Base-by-base conservation (phyloP, 306 rosid species). In the Gastrolobium villosum region DNA sequence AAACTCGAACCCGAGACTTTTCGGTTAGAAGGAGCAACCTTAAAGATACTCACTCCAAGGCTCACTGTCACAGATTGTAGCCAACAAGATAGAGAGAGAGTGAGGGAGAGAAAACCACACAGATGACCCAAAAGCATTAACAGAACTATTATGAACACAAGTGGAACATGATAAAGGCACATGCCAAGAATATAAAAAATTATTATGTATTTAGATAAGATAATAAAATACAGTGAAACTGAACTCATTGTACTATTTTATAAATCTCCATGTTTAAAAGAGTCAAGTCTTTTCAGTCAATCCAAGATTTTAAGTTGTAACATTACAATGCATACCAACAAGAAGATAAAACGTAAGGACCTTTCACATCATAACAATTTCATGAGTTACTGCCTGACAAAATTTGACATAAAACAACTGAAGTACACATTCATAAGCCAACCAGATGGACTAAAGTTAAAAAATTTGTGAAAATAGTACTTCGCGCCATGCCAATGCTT, bases 301-400 rank as follows among this genome's bases (percentile, higher is more conserved):
- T 53, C 44, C 59, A 15, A 55, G 56, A 31, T 41, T 71, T 50
- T 5, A 20, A 7, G n/a, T 39, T 48, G 9, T 49, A 70, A 71
- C 5, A 48, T 70, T 41, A 53, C 57, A 28, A 66, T 50, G 35
- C 41, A 41, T 26, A 15, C 3, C 34, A 74, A 45, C 8, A 78
- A 31, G 36, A 72, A 39, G 67, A 26, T 11, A 13, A 52, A 65
- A 34, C 55, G 20, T 48, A 40, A 32, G 48, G 53, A 48, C 28
- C 71, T 66, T 72, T 43, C 10, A 6, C 73, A 45, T 55, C 44
- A 37, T 52, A 82, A 53, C 35, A 34, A 72, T 44, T 74, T 60
- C 74, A 76, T 20, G 48, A 34, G 41, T 10, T 76, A 31, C 59
- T 35, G 14, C 20, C 9, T 7, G 45, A 54, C 63, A 26, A 70